phyloP scores from a whole-genome alignment of 78 protist species.

The Dictyostelium brefeldianum region DNA sequence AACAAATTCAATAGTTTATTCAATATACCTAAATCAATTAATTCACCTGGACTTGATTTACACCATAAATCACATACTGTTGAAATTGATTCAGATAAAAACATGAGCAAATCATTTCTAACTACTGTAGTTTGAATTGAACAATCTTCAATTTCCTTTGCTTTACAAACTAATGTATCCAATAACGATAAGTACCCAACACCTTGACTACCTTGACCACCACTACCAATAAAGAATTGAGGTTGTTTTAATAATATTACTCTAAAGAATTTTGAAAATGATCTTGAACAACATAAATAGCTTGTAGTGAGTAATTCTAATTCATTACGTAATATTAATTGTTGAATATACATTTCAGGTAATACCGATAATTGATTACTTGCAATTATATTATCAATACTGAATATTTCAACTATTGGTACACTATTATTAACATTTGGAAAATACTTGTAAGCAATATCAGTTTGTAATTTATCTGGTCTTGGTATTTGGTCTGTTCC shows the following conservation, averaged over 20 bases:
- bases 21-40: background rate
- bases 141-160: background rate
- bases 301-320: background rate
- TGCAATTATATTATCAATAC: background rate
- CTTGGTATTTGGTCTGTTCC: background rate
- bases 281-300: background rate
- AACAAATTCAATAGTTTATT: background rate
- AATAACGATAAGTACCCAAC: background rate
- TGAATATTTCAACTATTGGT: background rate
- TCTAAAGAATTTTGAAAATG: constrained; percentile 48
- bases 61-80: constrained; percentile 12
- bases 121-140: background rate
- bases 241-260: background rate
- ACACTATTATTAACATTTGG: background rate
- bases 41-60: background rate
- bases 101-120: background rate
- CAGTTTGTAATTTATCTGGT: background rate
- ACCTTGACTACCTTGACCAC: background rate
- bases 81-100: constrained; percentile 9
- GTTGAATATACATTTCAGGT: background rate
- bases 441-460: background rate
- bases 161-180: background rate
- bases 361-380: no score
- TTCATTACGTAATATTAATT: background rate
- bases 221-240: background rate